Base-by-base conservation (phyloP, 192 early-diverging fungal species). In the Linnemannia exigua region DNA sequence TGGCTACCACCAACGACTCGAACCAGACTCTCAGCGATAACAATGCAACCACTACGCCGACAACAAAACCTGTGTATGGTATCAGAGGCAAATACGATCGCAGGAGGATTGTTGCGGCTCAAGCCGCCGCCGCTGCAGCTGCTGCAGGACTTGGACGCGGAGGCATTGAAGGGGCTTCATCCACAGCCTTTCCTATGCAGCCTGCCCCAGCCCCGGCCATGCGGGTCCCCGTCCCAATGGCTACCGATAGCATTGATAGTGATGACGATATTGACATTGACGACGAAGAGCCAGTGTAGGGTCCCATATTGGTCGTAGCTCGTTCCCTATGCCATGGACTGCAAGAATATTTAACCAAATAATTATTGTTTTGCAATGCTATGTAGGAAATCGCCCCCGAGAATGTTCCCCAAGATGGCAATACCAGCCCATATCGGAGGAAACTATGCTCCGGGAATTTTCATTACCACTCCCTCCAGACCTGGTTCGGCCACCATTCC, bases 241-340 rank as follows among this genome's bases (percentile, higher is more conserved):
- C 54, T 6, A 58, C 67, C 0, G 84, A 78, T 4, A 88, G 82
- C 54, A 75, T 87, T 33, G 92, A 95, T 46, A 92, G 92, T 71
- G 93, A 94, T 72, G 91, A 92, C 67, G 92, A 90, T 41, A 94
- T 92, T 48, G 90, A 93, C 63, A 71, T 93, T 11, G 94, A 95
- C 46, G 92, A 91, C 47, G 92, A 94, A 54, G 94, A 94, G 36
- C 91, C 70, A 69, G 44, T 75, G 88, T 89, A 88, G 68, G 36
- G 25, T 36, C 48, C 19, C 38, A 1, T 2, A 61, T 72, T 38
- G 28, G 31, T 5, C 50, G 19, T 25, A 22, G 12, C 50, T 50
- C 47, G 38, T 25, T 47, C 2, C 15, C 7, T 5, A 47, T 0
- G 46, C 69, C 50, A 31, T 9, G 6, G 5, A 19, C 20, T 41